These are phyloP conservation scores for Talaromyces sp. DNA, from an alignment of 2,329 filamentous ascomycete genomes.

Conservation along the genomic window DNA sequence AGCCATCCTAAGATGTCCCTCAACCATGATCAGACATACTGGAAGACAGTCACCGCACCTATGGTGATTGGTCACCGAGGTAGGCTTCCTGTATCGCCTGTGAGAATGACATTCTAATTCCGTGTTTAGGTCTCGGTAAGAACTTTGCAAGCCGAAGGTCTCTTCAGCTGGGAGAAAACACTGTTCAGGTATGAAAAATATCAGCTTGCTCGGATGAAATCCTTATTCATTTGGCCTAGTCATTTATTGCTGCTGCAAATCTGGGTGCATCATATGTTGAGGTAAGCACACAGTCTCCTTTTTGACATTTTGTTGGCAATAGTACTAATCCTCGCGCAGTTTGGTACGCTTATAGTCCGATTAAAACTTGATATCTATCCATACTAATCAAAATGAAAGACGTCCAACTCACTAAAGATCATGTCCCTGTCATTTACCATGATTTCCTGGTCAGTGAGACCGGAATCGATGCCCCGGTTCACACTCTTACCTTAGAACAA, in stretches of 20 bases:
- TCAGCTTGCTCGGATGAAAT: background rate
- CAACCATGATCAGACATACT: conserved; percentile 80
- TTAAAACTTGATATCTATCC: background rate
- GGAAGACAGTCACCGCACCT: conserved; percentile 85
- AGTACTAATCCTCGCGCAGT: conserved; percentile 19
- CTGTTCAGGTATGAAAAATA: conserved; percentile 56
- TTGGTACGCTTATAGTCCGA: conserved; percentile 22
- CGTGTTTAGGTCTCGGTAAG: conserved; percentile 77
- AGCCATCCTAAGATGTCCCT: conserved; percentile 90
- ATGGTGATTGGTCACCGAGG: conserved; percentile 73
- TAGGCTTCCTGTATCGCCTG: conserved; percentile 18
- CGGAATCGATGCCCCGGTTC: conserved; percentile 92
- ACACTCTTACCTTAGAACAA: conserved; percentile 90
- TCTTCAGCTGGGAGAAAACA: conserved; percentile 93
- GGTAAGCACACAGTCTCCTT: conserved; percentile 35
- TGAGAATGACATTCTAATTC: conserved; percentile 22
- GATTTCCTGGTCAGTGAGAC: conserved; percentile 98
- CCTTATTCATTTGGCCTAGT: conserved; percentile 38
- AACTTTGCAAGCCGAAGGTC: conserved; percentile 81
- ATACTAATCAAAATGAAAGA: conserved; percentile 51
- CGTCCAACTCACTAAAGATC: conserved; percentile 97
- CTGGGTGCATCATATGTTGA: conserved; percentile 73
- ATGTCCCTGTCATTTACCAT: conserved; percentile 96
- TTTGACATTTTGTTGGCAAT: background rate
- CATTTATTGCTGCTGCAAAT: conserved; percentile 94